A percentile compares a stretch with the other conserved stretches of the same genome.
Evolutionary conservation across 345 rosid species (phyloP).

Genomic region (Moricandia arvensis): DNA sequence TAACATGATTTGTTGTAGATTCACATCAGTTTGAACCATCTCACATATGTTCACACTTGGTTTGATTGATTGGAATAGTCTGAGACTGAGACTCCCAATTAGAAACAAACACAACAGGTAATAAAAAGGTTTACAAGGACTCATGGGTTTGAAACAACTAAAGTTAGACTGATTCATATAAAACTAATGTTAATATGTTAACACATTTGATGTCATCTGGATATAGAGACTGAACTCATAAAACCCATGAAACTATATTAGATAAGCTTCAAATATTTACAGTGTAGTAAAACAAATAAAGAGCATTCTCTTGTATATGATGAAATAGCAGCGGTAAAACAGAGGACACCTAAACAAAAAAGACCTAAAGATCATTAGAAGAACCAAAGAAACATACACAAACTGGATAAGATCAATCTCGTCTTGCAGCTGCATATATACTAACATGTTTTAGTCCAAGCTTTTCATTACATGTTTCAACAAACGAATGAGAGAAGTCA

Average conservation of each 20-base stretch:
- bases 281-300: conserved; percentile 34
- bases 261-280: conserved; percentile 33
- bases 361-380: neutral
- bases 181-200: neutral
- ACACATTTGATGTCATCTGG: neutral
- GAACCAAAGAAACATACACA: conserved; percentile 3
- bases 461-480: too few relatives aligned
- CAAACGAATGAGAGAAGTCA: too few relatives aligned
- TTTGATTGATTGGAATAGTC: neutral
- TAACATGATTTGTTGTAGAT: neutral
- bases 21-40: neutral
- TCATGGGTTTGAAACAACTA: neutral
- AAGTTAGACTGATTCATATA: neutral
- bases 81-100: neutral
- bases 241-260: neutral
- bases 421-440: too few relatives aligned
- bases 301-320: conserved; percentile 29
- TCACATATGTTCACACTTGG: neutral
- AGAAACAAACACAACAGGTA: neutral
- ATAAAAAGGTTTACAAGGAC: neutral
- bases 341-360: neutral
- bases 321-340: conserved; percentile 10
- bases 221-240: neutral
- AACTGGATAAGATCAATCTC: too few relatives aligned
- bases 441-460: too few relatives aligned